These are phyloP conservation scores for Solanum pimpinellifolium DNA, from an alignment of 257 asterid genomes.

Conservation along the genomic window DNA sequence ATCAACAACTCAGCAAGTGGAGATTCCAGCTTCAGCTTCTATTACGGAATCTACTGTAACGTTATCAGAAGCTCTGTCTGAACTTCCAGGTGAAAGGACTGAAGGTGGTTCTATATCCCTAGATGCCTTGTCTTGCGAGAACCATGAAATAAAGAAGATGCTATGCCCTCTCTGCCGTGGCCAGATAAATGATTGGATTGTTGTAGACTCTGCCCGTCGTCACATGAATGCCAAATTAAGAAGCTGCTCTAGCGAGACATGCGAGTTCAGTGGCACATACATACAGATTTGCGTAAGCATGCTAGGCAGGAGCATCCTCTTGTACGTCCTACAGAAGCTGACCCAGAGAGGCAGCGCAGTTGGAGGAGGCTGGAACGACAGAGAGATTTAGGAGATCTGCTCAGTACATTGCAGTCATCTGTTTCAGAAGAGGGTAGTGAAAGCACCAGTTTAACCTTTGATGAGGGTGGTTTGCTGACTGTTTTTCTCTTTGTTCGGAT, in stretches of 20 bases:
- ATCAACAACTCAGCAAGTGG: conserved; percentile 17
- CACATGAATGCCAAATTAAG: conserved; percentile 69
- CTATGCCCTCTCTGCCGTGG: conserved; percentile 85
- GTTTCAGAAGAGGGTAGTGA: conserved; percentile 53
- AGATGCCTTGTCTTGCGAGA: conserved; percentile 18
- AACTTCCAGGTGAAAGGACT: conserved; percentile 15
- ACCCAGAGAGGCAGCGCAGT: conserved; percentile 71
- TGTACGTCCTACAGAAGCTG: conserved; percentile 67
- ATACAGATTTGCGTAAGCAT: conserved; percentile 67
- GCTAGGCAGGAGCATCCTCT: conserved; percentile 71
- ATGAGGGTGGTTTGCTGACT: conserved; percentile 61
- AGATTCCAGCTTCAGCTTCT: conserved; percentile 9
- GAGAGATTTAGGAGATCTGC: conserved; percentile 67
- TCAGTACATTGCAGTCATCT: conserved; percentile 66
- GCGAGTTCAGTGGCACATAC: conserved; percentile 66
- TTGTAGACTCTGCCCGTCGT: conserved; percentile 57
- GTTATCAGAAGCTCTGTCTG: conserved; percentile 18
- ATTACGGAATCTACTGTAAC: conserved; percentile 11
- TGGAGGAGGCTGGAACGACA: conserved; percentile 82
- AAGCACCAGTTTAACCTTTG: conserved; percentile 39
- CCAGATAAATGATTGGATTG: conserved; percentile 51
- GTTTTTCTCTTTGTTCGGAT: conserved; percentile 58
- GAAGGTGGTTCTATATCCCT: conserved; percentile 19
- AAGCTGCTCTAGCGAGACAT: conserved; percentile 74
- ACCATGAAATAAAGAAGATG: conserved; percentile 29